phyloP scores from a whole-genome alignment of 192 early-diverging fungal species.

The Mortierella alpina region DNA sequence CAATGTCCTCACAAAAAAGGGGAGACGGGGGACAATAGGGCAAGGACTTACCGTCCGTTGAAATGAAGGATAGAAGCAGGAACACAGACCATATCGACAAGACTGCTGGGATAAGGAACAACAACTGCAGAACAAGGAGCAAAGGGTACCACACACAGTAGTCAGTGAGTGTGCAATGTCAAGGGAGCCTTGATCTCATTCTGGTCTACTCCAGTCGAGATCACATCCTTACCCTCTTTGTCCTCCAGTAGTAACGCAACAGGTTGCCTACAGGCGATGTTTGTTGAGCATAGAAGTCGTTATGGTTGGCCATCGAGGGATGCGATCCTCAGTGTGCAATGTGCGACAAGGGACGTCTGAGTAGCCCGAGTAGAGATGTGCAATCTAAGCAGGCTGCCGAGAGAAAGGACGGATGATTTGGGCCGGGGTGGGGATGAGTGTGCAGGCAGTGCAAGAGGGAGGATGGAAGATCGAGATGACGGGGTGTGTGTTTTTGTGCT shows the following conservation, averaged over 20 bases:
- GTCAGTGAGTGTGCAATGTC: too few species aligned
- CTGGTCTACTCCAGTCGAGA: background rate
- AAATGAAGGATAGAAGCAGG: background rate
- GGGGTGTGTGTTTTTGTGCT: too few species aligned
- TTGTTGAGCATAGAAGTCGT: background rate
- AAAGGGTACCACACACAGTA: background rate
- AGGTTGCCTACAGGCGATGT: background rate
- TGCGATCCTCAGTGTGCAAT: background rate
- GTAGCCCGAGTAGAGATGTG: too few species aligned
- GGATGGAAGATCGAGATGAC: too few species aligned
- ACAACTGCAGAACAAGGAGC: background rate
- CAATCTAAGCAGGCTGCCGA: too few species aligned
- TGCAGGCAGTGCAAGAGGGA: too few species aligned
- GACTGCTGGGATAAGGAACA: slow-evolving; percentile 6
- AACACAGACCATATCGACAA: background rate
- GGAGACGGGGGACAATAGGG: background rate
- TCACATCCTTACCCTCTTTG: background rate
- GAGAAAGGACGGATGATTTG: too few species aligned
- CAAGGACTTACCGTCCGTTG: background rate
- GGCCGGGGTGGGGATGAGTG: too few species aligned
- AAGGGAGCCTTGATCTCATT: too few species aligned
- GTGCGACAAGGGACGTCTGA: too few species aligned
- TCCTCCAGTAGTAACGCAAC: background rate
- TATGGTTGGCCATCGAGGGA: slow-evolving; percentile 2
- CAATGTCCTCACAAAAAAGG: background rate